Evolutionary conservation across 2,329 filamentous ascomycete species (phyloP).

Genomic region (Cladophialophora bantiana): DNA sequence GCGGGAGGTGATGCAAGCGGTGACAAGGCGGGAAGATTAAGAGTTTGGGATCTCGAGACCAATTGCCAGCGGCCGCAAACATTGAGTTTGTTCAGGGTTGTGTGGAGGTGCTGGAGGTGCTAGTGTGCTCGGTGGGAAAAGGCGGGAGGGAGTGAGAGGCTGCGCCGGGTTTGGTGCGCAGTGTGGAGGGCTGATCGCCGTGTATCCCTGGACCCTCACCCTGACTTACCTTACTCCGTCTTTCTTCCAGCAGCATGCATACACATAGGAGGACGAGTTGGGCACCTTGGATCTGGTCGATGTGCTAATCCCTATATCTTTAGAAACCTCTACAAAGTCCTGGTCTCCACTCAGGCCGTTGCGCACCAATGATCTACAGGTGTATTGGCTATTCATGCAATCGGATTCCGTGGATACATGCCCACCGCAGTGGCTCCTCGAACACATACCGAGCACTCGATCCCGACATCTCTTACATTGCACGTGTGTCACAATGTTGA

Average conservation of each 20-base stretch:
- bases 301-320: slow-evolving; percentile 4
- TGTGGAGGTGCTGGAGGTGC: neutral
- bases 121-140: neutral
- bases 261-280: neutral
- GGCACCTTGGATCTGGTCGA: neutral
- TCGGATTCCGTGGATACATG: neutral
- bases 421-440: neutral
- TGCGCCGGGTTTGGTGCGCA: neutral
- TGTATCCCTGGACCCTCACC: neutral
- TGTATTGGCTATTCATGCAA: neutral
- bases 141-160: slow-evolving; percentile 1
- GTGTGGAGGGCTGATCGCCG: neutral
- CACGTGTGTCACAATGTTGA: neutral
- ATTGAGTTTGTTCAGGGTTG: neutral
- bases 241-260: neutral
- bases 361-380: neutral
- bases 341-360: neutral
- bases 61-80: slow-evolving; percentile 1
- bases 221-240: no score
- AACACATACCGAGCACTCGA: neutral
- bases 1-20: slow-evolving; percentile 10
- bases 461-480: neutral
- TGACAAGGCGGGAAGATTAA: slow-evolving; percentile 1
- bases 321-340: neutral
- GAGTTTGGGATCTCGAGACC: slow-evolving; percentile 11